phyloP scores from a whole-genome alignment of 75 land plant genomes.

The Pinus tabuliformis region DNA sequence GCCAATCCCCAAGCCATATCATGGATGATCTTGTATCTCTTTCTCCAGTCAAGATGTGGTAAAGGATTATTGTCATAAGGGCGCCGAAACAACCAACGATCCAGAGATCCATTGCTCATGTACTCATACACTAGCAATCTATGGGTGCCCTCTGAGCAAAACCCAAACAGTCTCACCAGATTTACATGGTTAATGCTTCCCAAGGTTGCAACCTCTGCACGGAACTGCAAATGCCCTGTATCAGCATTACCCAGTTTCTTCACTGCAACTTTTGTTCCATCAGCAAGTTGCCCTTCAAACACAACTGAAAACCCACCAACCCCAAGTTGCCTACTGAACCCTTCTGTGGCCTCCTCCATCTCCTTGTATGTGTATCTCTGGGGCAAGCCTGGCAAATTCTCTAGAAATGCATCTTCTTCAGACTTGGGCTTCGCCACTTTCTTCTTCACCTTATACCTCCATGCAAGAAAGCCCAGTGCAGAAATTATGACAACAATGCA shows the following conservation, averaged over 20 bases:
- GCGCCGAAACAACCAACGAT: slow-evolving; percentile 14
- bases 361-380: slow-evolving; percentile 23
- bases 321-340: slow-evolving; percentile 23
- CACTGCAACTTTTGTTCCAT: slow-evolving; percentile 26
- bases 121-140: slow-evolving; percentile 42
- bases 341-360: slow-evolving; percentile 17
- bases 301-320: slow-evolving; percentile 28
- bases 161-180: slow-evolving; percentile 39
- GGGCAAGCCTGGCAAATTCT: slow-evolving; percentile 30
- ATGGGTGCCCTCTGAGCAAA: slow-evolving; percentile 22
- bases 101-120: slow-evolving; percentile 26
- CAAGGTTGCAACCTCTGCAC: slow-evolving; percentile 40
- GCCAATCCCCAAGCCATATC: slow-evolving; percentile 27
- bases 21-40: slow-evolving; percentile 15
- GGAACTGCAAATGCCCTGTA: slow-evolving; percentile 21
- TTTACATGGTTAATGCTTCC: slow-evolving; percentile 44
- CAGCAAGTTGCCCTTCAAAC: slow-evolving; percentile 16
- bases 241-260: slow-evolving; percentile 11
- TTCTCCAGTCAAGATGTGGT: slow-evolving; percentile 16
- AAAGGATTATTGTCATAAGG: background rate
- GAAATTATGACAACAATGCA: background rate
- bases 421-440: background rate
- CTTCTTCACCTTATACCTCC: background rate
- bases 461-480: background rate
- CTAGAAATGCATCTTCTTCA: slow-evolving; percentile 18